Evolutionary conservation across 1,139 yeast species (phyloP), one percentile per base, ranked within the genome.

Genomic region (Yamadazyma siamensis): DNA sequence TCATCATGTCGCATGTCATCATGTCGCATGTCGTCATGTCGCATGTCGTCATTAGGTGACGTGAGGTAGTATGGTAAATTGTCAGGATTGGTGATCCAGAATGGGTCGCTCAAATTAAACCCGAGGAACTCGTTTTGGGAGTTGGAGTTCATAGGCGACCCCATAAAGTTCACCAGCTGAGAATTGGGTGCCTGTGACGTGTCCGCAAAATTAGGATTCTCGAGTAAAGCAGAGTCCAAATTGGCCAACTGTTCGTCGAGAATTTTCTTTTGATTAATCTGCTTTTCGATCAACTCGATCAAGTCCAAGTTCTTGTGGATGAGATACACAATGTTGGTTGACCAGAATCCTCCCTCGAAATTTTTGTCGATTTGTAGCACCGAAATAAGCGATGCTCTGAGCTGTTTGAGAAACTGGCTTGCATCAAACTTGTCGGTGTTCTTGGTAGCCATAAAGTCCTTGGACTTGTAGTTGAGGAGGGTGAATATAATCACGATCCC

Each of bases 401-500:
- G 41, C 5, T 37, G 37, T 13, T 37, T 38, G 30, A 63, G 49
- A 26, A 61, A 60, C 9, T 43, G 46, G 23, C 41, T 44, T 28
- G 50, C 46, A 27, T 45, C 36, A 17, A 42, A 39, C 11, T 36
- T 33, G 7, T 43, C 43, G 21, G 43, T 45, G 28, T 44, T 50
- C 14, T 29, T 36, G 8, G 26, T 27, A 6, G 43, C 42, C 17
- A 63, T 47, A 36, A 72, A 59, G 15, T 60, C 65, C 21, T 56
- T 55, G 25, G 54, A 61, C 21, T 66, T 67, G 35, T 66, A 56
- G 43, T 70, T 72, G 40, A 73, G 51, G 37, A 72, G 52, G 0
- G 77, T 71, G 47, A 67, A 73, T 12, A 68, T 58, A 14, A 72
- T 77, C 34, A 73, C 68, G 26, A 73, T 55, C 1, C 77, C 75